These are phyloP conservation scores for Phycomyces blakesleeanus DNA, from an alignment of 192 early-diverging fungal species.

Conservation along the genomic window DNA sequence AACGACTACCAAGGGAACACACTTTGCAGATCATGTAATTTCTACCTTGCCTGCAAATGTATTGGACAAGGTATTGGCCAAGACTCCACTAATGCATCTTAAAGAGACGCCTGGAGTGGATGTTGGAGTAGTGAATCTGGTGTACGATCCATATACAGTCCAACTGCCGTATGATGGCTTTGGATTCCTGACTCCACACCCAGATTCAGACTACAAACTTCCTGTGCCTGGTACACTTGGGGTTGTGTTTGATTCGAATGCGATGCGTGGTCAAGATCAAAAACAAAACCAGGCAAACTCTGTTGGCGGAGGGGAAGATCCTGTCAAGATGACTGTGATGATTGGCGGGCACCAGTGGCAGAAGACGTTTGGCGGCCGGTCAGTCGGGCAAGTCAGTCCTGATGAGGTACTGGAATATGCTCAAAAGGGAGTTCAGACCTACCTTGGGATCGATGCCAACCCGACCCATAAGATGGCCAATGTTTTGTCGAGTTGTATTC, in stretches of 20 bases:
- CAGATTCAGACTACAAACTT: slow-evolving; percentile 20
- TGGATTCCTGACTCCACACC: slow-evolving; percentile 83
- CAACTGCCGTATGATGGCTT: slow-evolving; percentile 72
- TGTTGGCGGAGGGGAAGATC: no score
- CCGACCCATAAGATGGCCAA: slow-evolving; percentile 51
- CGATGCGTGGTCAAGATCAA: slow-evolving; percentile 69
- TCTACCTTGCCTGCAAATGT: slow-evolving; percentile 59
- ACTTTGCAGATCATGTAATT: slow-evolving; percentile 30
- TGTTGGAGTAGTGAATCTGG: slow-evolving; percentile 85
- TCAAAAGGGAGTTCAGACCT: slow-evolving; percentile 49
- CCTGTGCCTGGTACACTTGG: slow-evolving; percentile 59
- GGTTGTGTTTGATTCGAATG: slow-evolving; percentile 83
- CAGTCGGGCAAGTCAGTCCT: slow-evolving; percentile 11
- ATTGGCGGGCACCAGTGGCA: slow-evolving; percentile 80
- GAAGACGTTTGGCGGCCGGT: slow-evolving; percentile 42
- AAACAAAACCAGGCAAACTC: no score
- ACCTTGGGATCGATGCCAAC: slow-evolving; percentile 51
- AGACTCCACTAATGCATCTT: slow-evolving; percentile 40
- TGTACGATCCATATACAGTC: slow-evolving; percentile 42
- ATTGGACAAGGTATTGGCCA: slow-evolving; percentile 49
- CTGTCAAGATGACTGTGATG: slow-evolving; percentile 80
- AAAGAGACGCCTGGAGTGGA: slow-evolving; percentile 62
- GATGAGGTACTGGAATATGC: slow-evolving; percentile 45
- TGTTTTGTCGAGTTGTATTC: slow-evolving; percentile 76
- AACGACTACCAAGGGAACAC: not conserved